Percentiles rank a stretch among this genome's conserved stretches.
phyloP scores from a whole-genome alignment of 257 asterid genomes.

The Salvia splendens region DNA sequence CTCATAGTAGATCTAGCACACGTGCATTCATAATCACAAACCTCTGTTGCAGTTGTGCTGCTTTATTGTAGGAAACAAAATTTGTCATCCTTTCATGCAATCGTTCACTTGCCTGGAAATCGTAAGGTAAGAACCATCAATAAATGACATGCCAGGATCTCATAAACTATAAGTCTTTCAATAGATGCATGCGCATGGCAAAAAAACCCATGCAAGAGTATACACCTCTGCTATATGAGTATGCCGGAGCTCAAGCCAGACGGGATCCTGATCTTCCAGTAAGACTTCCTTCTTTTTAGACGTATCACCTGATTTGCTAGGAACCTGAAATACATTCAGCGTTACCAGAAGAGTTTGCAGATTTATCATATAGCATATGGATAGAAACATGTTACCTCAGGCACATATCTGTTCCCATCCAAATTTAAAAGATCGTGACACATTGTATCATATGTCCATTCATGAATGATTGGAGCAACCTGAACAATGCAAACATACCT shows the following conservation, averaged over 20 bases:
- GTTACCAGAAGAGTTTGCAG: constrained; percentile 28
- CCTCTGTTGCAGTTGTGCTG: constrained; percentile 88
- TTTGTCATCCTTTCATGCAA: constrained; percentile 71
- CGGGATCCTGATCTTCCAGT: constrained; percentile 86
- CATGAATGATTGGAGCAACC: constrained; percentile 96
- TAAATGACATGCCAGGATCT: constrained; percentile 9
- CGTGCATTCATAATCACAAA: constrained; percentile 39
- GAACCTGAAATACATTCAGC: constrained; percentile 47
- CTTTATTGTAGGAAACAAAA: constrained; percentile 83
- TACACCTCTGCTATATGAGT: constrained; percentile 90
- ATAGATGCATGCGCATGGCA: constrained; percentile 8
- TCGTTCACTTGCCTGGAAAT: constrained; percentile 76
- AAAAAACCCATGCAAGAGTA: constrained; percentile 15
- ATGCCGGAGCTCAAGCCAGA: constrained; percentile 94
- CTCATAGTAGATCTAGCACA: not conserved
- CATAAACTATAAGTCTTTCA: not conserved
- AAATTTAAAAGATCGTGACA: constrained; percentile 87
- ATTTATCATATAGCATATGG: constrained; percentile 25
- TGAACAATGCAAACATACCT: constrained; percentile 30
- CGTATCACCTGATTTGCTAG: constrained; percentile 67
- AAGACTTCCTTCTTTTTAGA: constrained; percentile 83
- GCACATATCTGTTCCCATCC: constrained; percentile 79
- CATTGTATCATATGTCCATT: constrained; percentile 98
- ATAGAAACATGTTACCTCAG: constrained; percentile 58
- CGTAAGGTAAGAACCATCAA: constrained; percentile 33